Conservation (phyloP, 805 yeast genomes). For the Cephaloascus albidus region DNA sequence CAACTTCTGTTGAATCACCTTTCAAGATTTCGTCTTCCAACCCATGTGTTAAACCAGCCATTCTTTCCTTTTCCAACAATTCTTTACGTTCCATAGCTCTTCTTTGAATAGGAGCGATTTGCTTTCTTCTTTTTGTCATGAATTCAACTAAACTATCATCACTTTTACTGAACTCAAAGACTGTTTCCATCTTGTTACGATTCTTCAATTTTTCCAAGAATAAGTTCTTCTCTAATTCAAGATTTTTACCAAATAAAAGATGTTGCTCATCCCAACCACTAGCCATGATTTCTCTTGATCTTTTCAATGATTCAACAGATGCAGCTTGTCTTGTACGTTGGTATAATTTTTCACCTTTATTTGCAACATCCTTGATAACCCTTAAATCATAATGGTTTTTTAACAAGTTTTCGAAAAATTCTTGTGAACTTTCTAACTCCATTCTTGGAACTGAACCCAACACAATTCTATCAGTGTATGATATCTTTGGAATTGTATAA, state of each 20-base stretch:
- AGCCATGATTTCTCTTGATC: slow-evolving; percentile 68
- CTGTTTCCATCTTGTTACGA: slow-evolving; percentile 76
- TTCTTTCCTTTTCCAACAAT: slow-evolving; percentile 60
- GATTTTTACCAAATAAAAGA: slow-evolving; percentile 65
- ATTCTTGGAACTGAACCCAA: slow-evolving; percentile 76
- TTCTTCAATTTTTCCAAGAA: slow-evolving; percentile 66
- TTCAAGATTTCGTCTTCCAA: slow-evolving; percentile 67
- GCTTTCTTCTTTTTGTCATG: slow-evolving; percentile 81
- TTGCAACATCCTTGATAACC: slow-evolving; percentile 59
- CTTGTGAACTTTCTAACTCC: slow-evolving; percentile 63
- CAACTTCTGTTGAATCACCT: slow-evolving; percentile 38
- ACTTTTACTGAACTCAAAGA: slow-evolving; percentile 75
- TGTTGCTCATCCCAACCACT: slow-evolving; percentile 89
- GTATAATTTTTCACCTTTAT: slow-evolving; percentile 82
- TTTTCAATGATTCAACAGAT: slow-evolving; percentile 72
- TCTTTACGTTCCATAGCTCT: slow-evolving; percentile 65
- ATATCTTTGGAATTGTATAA: slow-evolving; percentile 46
- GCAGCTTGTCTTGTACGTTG: slow-evolving; percentile 82
- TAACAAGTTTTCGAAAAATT: slow-evolving; percentile 55
- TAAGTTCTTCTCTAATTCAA: slow-evolving; percentile 61
- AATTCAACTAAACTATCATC: slow-evolving; percentile 67
- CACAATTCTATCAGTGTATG: slow-evolving; percentile 69
- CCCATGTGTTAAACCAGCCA: slow-evolving; percentile 64
- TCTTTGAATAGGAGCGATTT: slow-evolving; percentile 80
- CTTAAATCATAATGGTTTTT: slow-evolving; percentile 59